Percentiles rank a stretch among this genome's conserved stretches.
Evolutionary conservation across 345 rosid species (phyloP).

Genomic region (Acer negundo): DNA sequence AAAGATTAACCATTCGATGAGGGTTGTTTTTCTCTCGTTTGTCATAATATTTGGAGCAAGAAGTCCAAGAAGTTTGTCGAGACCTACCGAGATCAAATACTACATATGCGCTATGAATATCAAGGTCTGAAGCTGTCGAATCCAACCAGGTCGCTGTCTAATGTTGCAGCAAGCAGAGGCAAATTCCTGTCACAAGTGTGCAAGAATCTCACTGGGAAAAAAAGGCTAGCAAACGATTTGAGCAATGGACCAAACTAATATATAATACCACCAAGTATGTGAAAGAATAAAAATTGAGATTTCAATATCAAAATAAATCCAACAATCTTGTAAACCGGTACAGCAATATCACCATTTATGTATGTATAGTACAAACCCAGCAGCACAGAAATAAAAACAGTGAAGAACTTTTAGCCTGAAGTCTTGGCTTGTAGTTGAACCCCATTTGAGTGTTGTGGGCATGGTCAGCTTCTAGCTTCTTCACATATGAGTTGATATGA

Average conservation of each 20-base stretch:
- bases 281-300: neutral
- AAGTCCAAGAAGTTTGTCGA: no score
- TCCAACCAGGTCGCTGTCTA: neutral
- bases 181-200: neutral
- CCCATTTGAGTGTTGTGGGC: slow-evolving; percentile 16
- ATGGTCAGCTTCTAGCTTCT: slow-evolving; percentile 11
- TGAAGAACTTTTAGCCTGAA: neutral
- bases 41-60: neutral
- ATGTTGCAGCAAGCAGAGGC: neutral
- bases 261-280: neutral
- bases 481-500: neutral
- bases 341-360: neutral
- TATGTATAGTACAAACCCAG: no score
- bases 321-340: neutral
- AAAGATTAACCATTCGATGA: no score
- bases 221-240: neutral
- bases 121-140: neutral
- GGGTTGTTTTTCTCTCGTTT: neutral
- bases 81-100: no score
- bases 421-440: slow-evolving; percentile 10
- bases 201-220: neutral
- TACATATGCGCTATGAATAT: no score
- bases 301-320: neutral
- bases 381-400: neutral
- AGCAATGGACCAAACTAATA: slow-evolving; percentile 10